These are phyloP conservation scores for Cryptomeria japonica DNA, from an alignment of 75 land plant species.

Conservation along the genomic window DNA sequence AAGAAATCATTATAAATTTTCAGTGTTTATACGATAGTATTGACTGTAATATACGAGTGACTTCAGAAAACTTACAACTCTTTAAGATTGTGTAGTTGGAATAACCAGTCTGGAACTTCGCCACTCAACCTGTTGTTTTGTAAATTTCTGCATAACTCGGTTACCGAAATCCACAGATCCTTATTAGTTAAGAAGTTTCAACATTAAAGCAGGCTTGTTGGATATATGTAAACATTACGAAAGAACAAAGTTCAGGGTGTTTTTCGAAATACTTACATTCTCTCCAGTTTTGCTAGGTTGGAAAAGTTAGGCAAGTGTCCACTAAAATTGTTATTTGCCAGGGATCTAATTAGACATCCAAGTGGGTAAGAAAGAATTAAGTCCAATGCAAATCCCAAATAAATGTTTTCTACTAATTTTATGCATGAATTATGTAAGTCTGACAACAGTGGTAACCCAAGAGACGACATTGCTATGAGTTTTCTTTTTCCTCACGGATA, in stretches of 20 bases:
- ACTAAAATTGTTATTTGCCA: neutral
- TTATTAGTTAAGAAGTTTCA: neutral
- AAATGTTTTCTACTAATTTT: no score
- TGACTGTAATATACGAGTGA: neutral
- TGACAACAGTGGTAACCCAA: no score
- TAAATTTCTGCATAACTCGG: neutral
- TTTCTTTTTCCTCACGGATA: no score
- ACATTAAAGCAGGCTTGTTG: no score
- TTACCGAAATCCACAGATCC: neutral
- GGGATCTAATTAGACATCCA: neutral
- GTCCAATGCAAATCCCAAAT: no score
- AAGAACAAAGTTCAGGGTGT: neutral
- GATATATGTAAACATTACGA: no score
- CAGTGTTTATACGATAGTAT: neutral
- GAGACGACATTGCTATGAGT: no score
- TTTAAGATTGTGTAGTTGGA: neutral
- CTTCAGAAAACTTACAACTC: neutral
- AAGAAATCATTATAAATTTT: neutral
- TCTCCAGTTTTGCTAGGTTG: neutral
- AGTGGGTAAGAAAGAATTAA: neutral
- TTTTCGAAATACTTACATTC: neutral
- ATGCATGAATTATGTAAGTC: no score
- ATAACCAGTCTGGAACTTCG: neutral
- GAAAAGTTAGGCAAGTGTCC: neutral
- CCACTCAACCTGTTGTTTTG: neutral